Evolutionary conservation across 1,284 basidiomycete genomes (phyloP), one percentile per base, ranked within the genome.

Genomic region (Wallemia mellicola): DNA sequence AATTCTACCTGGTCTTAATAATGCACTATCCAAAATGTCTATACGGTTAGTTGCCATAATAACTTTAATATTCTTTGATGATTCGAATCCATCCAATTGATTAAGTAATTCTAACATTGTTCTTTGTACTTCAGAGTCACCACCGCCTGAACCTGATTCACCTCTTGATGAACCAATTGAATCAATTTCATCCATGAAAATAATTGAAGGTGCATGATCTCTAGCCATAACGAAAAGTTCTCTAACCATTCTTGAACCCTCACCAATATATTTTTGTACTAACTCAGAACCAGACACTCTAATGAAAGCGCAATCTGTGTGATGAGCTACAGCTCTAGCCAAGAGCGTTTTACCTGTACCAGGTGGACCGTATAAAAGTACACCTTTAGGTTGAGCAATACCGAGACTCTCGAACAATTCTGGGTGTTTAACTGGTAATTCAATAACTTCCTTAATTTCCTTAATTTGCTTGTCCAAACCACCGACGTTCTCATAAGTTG

Each of bases 401-500:
- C 89, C 86, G 67, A 96, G 92, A 65, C 84, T 79, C 0, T 75
- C 76, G 71, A 92, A 98, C 17, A 96, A 75, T 60, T 91, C 84
- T 3, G 94, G 94, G 30, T 81, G 80, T 24, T 78, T 83, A 57
- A 98, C 74, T 1, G 94, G 94, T 60, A 98, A 82, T 67, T 98
- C 92, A 48, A 99, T 78, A 22, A 99, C 77, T 65, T 89, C 83
- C 33, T 84, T 79, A 63, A 99, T 86, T 69, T 87, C 80, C 60
- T 79, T 74, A 62, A 99, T 91, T 67, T 95, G 89, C 63, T 79
- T 77, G 64, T 82, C 77, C 26, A 98, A 75, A 1, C 94, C 94
- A 26, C 94, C 94, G n/a, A 99, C 92, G 89, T 96, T 95, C 72
- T 98, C 92, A 72, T 98, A 98, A 32, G 92, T 98, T 70, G 84